Conservation (phyloP, 495 filamentous ascomycete species). For the Hypoxylon perforatum region DNA sequence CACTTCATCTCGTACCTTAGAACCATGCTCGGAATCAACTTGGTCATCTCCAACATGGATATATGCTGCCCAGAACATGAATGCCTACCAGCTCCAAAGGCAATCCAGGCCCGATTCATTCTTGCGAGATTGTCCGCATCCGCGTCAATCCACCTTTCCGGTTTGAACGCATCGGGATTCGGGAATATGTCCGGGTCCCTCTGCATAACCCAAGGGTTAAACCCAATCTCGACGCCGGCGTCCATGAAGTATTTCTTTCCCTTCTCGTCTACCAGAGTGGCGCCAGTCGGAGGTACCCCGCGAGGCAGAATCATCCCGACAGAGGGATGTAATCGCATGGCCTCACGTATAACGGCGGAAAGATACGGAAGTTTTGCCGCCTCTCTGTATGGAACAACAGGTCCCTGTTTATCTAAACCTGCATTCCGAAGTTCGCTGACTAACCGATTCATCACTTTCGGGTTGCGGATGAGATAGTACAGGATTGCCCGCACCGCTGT, state of each 20-base stretch:
- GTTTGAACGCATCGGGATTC: conserved; percentile 57
- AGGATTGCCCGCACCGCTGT: conserved; percentile 51
- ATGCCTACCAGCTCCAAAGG: background rate
- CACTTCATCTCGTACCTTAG: background rate
- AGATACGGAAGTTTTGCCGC: conserved; percentile 51
- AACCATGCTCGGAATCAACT: background rate
- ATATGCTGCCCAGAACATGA: background rate
- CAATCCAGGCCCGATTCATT: background rate
- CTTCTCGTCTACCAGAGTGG: background rate
- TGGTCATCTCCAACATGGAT: background rate
- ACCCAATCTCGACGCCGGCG: conserved; percentile 34
- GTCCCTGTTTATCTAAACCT: conserved; percentile 46
- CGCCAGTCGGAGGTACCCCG: conserved; percentile 41
- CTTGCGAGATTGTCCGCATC: background rate
- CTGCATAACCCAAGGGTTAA: conserved; percentile 44
- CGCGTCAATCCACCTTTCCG: conserved; percentile 53
- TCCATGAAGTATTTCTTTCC: conserved; percentile 13
- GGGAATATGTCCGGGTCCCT: conserved; percentile 56
- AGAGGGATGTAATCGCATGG: conserved; percentile 27
- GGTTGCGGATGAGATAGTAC: conserved; percentile 48
- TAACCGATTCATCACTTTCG: conserved; percentile 45
- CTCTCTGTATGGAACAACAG: conserved; percentile 12
- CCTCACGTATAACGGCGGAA: conserved; percentile 48
- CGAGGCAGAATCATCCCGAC: conserved; percentile 44
- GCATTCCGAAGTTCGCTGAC: conserved; percentile 46